Evolutionary conservation across 495 filamentous ascomycete species (phyloP), one percentile per base, ranked within the genome.

Genomic region (Diplogelasinospora grovesii): DNA sequence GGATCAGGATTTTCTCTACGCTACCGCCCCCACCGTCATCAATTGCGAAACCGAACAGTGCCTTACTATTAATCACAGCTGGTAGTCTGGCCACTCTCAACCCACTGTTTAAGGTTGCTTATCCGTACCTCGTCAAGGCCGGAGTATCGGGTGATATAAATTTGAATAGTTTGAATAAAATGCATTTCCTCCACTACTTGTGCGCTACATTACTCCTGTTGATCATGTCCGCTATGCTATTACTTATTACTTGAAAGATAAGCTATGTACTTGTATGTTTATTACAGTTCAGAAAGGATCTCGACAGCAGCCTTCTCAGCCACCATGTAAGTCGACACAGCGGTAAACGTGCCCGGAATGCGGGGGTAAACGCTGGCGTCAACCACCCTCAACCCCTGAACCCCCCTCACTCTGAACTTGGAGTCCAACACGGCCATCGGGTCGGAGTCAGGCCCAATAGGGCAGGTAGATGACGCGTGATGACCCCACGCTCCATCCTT

Each of bases 371-470:
- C 69, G 22, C 46, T 52, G 10, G 77, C 79, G 59, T 82, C 80
- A 0, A 82, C 78, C 14, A 82, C 77, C 34, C 80, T 62, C 49
- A 82, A 46, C 5, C 75, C 66, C n/a, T 67, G 54, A 0, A 75
- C 68, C 0, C 74, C 74, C 15, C 74, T 63, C 2, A 83, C 78
- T 1, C 73, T 53, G 46, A 82, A 79, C 44, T 70, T 64, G 1
- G 62, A 57, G 49, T 82, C 78, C 33, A 83, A 37, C 14, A 81
- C 78, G 1, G 77, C 78, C 50, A 69, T 65, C 10, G 64, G 56
- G 44, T 82, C 77, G 9, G 50, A 54, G 40, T 77, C 74, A 0
- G 55, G 47, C 5, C 79, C 79, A 43, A 81, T 83, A 11, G 76
- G 55, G 39, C 64, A 70, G 9, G 75, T 76, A 41, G 72, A 76